Base-by-base conservation (phyloP, 352 stramenopile genomes). In the Phytophthora aleatoria region DNA sequence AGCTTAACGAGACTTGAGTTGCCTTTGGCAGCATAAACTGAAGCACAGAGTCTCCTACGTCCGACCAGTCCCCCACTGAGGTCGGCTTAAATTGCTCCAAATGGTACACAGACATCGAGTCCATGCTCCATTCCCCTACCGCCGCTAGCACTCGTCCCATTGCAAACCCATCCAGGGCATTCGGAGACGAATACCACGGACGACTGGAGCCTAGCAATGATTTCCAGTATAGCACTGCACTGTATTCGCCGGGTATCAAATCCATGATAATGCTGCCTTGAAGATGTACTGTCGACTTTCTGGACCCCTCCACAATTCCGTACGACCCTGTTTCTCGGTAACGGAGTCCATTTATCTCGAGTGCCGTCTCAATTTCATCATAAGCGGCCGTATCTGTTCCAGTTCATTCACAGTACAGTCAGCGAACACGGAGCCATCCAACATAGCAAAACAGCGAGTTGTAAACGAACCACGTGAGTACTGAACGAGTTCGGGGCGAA, bases 261-360 rank as follows among this genome's bases (percentile, higher is more conserved):
- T 87, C 74, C 63, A 91, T 68, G 10, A 89, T 74, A 39, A 91
- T 73, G 51, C 80, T 91, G 15, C 79, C 85, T 50, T 82, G 64
- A 8, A 94, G 66, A 24, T 67, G 76, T 47, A 91, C 55, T 1
- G 73, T 71, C 2, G 85, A 82, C 57, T 91, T 91, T 28, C 73
- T 81, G 15, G 57, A 67, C 15, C 85, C 74, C 24, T 79, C 67
- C 5, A 90, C 52, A 31, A 81, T 76, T 31, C 73, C 81, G 20
- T 90, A 91, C 3, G 83, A 88, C 2, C 83, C 80, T 1, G 83
- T 92, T 54, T 94, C 83, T 57, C 83, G 76, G 61, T 89, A 91
- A 20, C 67, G 76, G 5, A 83, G 62, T 0, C 85, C 83, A 54
- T 91, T 90, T 26, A 94, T 75, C 50, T 86, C 67, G 1, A 92